A percentile compares a stretch with the other conserved stretches of the same genome.
Conservation (phyloP, 2,329 filamentous ascomycete genomes). For the Fusarium oxysporum region DNA sequence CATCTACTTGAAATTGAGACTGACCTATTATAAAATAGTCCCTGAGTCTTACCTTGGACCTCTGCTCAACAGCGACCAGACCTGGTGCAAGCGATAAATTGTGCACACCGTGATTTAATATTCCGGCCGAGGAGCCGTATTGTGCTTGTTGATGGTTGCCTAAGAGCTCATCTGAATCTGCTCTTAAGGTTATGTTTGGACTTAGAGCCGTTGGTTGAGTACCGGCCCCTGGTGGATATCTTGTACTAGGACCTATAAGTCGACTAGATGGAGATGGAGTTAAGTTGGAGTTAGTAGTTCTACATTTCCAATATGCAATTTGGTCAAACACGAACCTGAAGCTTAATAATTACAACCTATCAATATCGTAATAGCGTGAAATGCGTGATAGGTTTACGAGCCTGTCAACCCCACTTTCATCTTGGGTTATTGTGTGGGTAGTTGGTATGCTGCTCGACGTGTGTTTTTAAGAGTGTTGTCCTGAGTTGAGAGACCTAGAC, state of each 20-base stretch:
- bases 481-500: accelerated
- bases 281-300: background rate
- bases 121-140: too few species aligned
- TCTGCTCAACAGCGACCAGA: background rate
- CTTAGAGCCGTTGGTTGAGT: background rate
- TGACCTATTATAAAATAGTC: too few species aligned
- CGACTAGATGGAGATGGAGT: too few species aligned
- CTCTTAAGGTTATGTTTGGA: accelerated
- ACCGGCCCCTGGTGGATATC: accelerated
- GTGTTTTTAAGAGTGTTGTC: accelerated
- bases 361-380: accelerated
- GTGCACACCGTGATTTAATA: too few species aligned
- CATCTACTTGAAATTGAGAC: too few species aligned
- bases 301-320: background rate
- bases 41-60: conserved; percentile 3
- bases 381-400: accelerated
- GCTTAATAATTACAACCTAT: accelerated
- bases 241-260: background rate
- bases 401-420: accelerated
- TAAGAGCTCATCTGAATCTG: background rate
- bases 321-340: background rate
- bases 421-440: accelerated
- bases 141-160: too few species aligned
- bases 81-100: background rate
- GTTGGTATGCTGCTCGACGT: accelerated